A percentile compares a stretch with the other conserved stretches of the same genome.
Conservation (phyloP, 768 basidiomycete species). For the Amanita phalloides region DNA sequence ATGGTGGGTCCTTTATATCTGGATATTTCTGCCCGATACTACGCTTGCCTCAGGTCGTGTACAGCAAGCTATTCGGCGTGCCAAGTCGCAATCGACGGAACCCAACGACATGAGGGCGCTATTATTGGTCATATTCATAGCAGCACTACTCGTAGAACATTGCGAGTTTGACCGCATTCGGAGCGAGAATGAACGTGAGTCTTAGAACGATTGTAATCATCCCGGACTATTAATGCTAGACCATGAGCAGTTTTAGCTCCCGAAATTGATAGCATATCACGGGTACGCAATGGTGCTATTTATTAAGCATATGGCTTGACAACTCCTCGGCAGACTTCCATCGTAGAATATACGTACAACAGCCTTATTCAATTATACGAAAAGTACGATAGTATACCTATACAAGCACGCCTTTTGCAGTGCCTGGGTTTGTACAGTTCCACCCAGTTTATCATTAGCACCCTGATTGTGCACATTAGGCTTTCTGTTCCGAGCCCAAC, state of each 20-base stretch:
- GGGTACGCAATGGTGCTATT: slow-evolving; percentile 22
- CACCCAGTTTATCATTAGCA: not conserved
- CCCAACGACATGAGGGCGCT: slow-evolving; percentile 43
- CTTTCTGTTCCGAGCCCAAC: slow-evolving; percentile 87
- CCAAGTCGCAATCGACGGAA: slow-evolving; percentile 26
- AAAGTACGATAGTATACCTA: slow-evolving; percentile 43
- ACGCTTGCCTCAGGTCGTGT: slow-evolving; percentile 39
- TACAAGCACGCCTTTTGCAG: slow-evolving; percentile 69
- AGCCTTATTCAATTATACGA: slow-evolving; percentile 64
- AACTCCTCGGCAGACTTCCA: slow-evolving; percentile 37
- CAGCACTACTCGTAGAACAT: slow-evolving; percentile 78
- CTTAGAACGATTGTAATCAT: not conserved
- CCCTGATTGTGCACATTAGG: slow-evolving; percentile 31
- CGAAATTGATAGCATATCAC: slow-evolving; percentile 49
- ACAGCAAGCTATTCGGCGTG: slow-evolving; percentile 42
- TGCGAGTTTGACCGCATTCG: slow-evolving; percentile 80
- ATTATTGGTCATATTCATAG: slow-evolving; percentile 72
- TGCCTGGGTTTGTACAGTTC: slow-evolving; percentile 57
- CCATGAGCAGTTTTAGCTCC: slow-evolving; percentile 33
- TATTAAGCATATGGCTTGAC: not conserved
- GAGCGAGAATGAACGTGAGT: slow-evolving; percentile 46
- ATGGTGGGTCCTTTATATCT: slow-evolving; percentile 36
- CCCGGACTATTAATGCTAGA: not conserved
- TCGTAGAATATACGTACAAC: slow-evolving; percentile 78
- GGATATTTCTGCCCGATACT: not conserved